A percentile compares a stretch with the other conserved stretches of the same genome.
phyloP scores from a whole-genome alignment of 495 filamentous ascomycete genomes.

The Apodospora peruviana region DNA sequence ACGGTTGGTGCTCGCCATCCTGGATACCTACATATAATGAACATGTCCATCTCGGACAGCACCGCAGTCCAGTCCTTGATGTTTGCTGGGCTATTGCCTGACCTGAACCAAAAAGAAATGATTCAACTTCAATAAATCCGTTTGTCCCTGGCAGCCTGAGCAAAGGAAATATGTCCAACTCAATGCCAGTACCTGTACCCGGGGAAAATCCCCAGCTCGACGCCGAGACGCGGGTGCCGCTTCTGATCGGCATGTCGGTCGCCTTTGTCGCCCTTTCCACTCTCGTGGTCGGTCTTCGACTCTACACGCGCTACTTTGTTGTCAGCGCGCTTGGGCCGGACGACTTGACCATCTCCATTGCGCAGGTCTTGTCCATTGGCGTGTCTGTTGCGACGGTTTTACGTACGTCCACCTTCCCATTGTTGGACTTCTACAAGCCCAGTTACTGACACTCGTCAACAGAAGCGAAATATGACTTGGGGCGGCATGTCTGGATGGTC shows the following conservation, averaged over 20 bases:
- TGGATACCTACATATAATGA: too few species aligned
- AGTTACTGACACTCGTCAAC: neutral
- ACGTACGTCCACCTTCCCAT: slow-evolving; percentile 5
- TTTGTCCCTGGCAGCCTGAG: too few species aligned
- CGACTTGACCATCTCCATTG: slow-evolving; percentile 15
- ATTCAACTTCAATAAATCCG: too few species aligned
- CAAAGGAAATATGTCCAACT: too few species aligned
- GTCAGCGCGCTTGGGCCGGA: slow-evolving; percentile 14
- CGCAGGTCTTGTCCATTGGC: slow-evolving; percentile 14
- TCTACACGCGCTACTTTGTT: slow-evolving; percentile 16
- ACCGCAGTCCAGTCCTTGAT: too few species aligned
- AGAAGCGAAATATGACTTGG: slow-evolving; percentile 15
- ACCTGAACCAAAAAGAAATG: too few species aligned
- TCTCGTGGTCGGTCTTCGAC: slow-evolving; percentile 10
- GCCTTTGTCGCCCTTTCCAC: slow-evolving; percentile 10
- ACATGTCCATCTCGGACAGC: too few species aligned
- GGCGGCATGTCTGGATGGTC: slow-evolving; percentile 17
- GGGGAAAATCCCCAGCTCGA: slow-evolving; percentile 1
- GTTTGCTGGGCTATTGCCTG: too few species aligned
- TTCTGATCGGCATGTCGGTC: slow-evolving; percentile 12
- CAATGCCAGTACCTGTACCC: neutral
- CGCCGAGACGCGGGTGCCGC: slow-evolving; percentile 13
- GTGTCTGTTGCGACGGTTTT: slow-evolving; percentile 13
- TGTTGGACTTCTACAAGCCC: neutral
- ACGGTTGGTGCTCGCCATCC: too few species aligned